Base-by-base conservation (phyloP, 805 yeast genomes). In the Nakazawaea molendinolei region DNA sequence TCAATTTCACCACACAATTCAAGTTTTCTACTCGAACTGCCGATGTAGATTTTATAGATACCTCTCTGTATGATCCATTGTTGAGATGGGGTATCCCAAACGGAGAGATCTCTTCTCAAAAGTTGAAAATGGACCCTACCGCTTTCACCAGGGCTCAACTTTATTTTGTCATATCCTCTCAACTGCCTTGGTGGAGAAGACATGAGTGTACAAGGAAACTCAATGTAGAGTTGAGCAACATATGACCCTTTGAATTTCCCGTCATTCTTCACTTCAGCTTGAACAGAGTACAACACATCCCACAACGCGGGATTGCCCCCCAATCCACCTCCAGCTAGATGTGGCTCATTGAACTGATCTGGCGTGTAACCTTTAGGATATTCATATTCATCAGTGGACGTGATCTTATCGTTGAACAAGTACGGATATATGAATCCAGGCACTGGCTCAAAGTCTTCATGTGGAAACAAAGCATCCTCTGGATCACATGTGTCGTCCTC, bases 61-160 rank as follows among this genome's bases (percentile, higher is more conserved):
- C 82, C 83, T 8, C 71, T 67, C 44, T 66, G 74, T 26, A 75
- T 67, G 16, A 71, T 55, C 82, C 83, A 76, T 44, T 74, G 71
- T 49, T 74, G 77, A 12, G 66, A 60, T 15, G 51, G 61, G 0
- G 71, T 59, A 46, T 74, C 79, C 80, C 80, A 76, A 17, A 68
- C 58, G 37, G 76, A 63, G 42, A 76, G 54, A 51, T 76, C 82
- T 39, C 77, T 61, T 48, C 72, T 65, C 39, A 62, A 51, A 14
- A 76, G 53, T 31, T 64, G 60, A 44, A 75, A 75, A 12, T 46
- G 49, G 5, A 71, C 60, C 14, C 50, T 49, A 3, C 52, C 55
- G 1, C 59, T 44, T 22, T 57, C 56, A 1, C 73, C 74, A 8
- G 71, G 58, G 15, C 56, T 60, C 23, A 73, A 47, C 38, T 58